Evolutionary conservation across 805 yeast species (phyloP).

Genomic region (Jamesozyma spencerorum): DNA sequence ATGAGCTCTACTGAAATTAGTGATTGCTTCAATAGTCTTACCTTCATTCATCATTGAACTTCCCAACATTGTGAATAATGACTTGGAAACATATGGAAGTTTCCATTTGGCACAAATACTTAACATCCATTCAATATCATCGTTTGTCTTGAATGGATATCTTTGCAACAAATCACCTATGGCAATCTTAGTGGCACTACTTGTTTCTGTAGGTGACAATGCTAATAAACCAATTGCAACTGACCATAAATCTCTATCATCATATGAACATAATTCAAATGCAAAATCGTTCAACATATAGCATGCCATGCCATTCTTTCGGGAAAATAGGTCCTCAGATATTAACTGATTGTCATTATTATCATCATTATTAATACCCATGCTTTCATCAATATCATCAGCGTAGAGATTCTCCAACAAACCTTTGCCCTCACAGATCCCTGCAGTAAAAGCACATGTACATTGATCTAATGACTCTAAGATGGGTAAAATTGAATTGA

Average conservation of each 20-base stretch:
- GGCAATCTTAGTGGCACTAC: slow-evolving; percentile 28
- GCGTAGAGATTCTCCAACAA: slow-evolving; percentile 34
- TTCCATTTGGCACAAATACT: slow-evolving; percentile 62
- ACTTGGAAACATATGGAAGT: slow-evolving; percentile 47
- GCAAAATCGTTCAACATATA: slow-evolving; percentile 27
- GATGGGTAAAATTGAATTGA: slow-evolving; percentile 47
- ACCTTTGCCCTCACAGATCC: slow-evolving; percentile 57
- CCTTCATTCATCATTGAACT: slow-evolving; percentile 44
- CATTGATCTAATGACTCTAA: slow-evolving; percentile 53
- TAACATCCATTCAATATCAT: slow-evolving; percentile 72
- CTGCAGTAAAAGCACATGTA: slow-evolving; percentile 54
- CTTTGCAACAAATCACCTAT: slow-evolving; percentile 52
- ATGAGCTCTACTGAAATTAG: slow-evolving; percentile 55
- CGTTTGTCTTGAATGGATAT: slow-evolving; percentile 54
- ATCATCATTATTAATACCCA: not conserved
- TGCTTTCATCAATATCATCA: slow-evolving; percentile 11
- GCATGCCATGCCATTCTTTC: slow-evolving; percentile 38
- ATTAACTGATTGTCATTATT: slow-evolving; percentile 1
- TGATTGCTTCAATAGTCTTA: slow-evolving; percentile 51
- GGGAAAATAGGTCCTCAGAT: slow-evolving; percentile 26
- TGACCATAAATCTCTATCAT: slow-evolving; percentile 45
- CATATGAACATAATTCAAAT: slow-evolving; percentile 23
- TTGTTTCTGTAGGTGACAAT: slow-evolving; percentile 36
- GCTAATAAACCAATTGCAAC: slow-evolving; percentile 60
- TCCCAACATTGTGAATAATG: slow-evolving; percentile 44